Percentiles rank a stretch among this genome's conserved stretches.
Conservation (phyloP, 306 rosid genomes). For the Rosa lucieae region DNA sequence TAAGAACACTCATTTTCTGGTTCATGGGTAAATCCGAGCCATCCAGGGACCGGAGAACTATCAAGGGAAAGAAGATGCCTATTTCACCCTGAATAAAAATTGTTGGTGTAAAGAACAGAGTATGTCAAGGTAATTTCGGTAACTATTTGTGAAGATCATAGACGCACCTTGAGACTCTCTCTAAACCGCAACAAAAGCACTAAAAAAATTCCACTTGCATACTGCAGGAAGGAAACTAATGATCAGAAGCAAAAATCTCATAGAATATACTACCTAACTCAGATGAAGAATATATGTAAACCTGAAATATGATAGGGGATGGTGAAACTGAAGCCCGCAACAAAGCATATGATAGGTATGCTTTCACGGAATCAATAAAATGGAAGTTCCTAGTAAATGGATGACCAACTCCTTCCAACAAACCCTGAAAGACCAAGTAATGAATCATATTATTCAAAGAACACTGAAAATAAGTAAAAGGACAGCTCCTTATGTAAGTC, state of each 20-base stretch:
- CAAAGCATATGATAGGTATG: slow-evolving; percentile 95
- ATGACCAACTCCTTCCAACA: slow-evolving; percentile 96
- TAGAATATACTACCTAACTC: slow-evolving; percentile 16
- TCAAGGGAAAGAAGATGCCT: slow-evolving; percentile 94
- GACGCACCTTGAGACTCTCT: slow-evolving; percentile 95
- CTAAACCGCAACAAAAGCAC: slow-evolving; percentile 92
- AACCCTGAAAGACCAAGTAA: slow-evolving; percentile 62
- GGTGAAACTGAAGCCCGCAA: slow-evolving; percentile 95
- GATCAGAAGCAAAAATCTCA: slow-evolving; percentile 29
- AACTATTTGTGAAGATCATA: slow-evolving; percentile 31
- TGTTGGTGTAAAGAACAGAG: slow-evolving; percentile 28
- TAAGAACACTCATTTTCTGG: slow-evolving; percentile 89
- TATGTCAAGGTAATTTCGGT: slow-evolving; percentile 20
- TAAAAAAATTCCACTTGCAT: slow-evolving; percentile 89
- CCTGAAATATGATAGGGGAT: slow-evolving; percentile 96
- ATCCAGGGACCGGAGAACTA: slow-evolving; percentile 91
- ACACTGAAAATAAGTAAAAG: slow-evolving; percentile 14
- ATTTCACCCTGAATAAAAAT: slow-evolving; percentile 87
- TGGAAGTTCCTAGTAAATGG: slow-evolving; percentile 91
- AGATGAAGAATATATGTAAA: slow-evolving; percentile 30
- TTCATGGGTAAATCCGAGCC: slow-evolving; percentile 68
- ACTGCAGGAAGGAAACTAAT: slow-evolving; percentile 56
- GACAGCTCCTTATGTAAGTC: neutral
- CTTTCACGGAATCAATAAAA: slow-evolving; percentile 99
- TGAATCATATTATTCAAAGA: slow-evolving; percentile 15